Evolutionary conservation across 1,284 basidiomycete genomes (phyloP).

Genomic region (Cryptococcus sp.): DNA sequence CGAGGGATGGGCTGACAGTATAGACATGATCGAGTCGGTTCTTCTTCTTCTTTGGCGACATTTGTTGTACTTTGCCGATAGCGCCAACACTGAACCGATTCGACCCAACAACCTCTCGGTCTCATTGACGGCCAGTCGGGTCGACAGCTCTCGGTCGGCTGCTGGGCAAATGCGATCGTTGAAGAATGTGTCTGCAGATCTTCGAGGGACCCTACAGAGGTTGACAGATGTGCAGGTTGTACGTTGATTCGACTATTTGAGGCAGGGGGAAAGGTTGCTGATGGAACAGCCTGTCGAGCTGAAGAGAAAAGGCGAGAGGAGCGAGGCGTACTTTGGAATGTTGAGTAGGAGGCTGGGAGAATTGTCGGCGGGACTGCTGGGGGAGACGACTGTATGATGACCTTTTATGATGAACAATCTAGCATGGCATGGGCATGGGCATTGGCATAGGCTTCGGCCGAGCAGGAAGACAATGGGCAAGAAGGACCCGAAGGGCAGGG

Average conservation of each 20-base stretch:
- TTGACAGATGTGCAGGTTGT: conserved; percentile 45
- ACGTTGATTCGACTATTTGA: conserved; percentile 13
- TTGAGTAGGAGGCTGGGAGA: conserved; percentile 39
- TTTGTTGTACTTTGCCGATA: conserved; percentile 53
- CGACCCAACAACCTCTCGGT: conserved; percentile 33
- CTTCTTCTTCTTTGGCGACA: conserved; percentile 77
- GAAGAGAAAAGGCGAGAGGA: conserved; percentile 13
- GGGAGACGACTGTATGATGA: background rate
- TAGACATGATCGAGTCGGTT: conserved; percentile 74
- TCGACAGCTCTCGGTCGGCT: conserved; percentile 18
- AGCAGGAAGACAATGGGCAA: too few relatives aligned
- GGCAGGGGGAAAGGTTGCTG: background rate
- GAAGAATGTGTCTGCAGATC: conserved; percentile 31
- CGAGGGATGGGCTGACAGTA: background rate
- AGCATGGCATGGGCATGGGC: background rate
- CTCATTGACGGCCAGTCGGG: conserved; percentile 15
- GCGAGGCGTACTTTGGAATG: conserved; percentile 40
- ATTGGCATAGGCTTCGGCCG: too few relatives aligned
- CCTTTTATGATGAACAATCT: background rate
- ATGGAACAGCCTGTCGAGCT: conserved; percentile 25
- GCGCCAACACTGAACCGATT: conserved; percentile 29
- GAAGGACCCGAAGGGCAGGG: too few relatives aligned
- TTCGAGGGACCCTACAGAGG: conserved; percentile 38
- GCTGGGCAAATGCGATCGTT: conserved; percentile 23
- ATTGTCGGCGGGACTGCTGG: conserved; percentile 29